These are phyloP conservation scores for Phytophthora citrophthora DNA, from an alignment of 352 stramenopile genomes.

Conservation along the genomic window DNA sequence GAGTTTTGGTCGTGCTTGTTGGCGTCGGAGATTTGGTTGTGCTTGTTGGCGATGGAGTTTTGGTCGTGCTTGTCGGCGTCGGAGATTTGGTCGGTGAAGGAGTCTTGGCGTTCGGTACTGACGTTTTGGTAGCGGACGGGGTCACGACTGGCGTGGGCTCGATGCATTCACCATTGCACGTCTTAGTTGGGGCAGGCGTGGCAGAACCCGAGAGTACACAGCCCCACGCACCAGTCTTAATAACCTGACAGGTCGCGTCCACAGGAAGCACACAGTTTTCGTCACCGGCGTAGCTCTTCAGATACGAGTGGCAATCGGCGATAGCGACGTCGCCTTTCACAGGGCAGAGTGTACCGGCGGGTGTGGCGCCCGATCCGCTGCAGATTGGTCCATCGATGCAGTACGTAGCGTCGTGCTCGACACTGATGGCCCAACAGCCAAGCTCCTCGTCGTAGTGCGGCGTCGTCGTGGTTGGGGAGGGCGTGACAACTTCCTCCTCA, in stretches of 20 bases:
- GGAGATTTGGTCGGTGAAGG: neutral
- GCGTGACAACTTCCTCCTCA: constrained; percentile 2
- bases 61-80: neutral
- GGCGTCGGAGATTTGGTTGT: constrained; percentile 2
- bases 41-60: no score
- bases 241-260: constrained; percentile 57
- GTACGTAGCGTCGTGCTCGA: constrained; percentile 50
- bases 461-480: constrained; percentile 18
- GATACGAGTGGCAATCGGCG: constrained; percentile 52
- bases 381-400: constrained; percentile 52
- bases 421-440: constrained; percentile 40
- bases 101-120: neutral
- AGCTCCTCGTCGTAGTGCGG: constrained; percentile 34
- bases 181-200: constrained; percentile 32
- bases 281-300: constrained; percentile 51
- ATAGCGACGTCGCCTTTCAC: constrained; percentile 49
- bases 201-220: constrained; percentile 44
- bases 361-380: constrained; percentile 26
- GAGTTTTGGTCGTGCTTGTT: constrained; percentile 9
- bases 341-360: constrained; percentile 42
- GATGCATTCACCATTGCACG: constrained; percentile 10
- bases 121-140: constrained; percentile 1
- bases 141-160: constrained; percentile 2
- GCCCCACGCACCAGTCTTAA: constrained; percentile 65
- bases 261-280: constrained; percentile 55